Base-by-base conservation (phyloP, 441 rosid species). In the Gossypium laxum region DNA sequence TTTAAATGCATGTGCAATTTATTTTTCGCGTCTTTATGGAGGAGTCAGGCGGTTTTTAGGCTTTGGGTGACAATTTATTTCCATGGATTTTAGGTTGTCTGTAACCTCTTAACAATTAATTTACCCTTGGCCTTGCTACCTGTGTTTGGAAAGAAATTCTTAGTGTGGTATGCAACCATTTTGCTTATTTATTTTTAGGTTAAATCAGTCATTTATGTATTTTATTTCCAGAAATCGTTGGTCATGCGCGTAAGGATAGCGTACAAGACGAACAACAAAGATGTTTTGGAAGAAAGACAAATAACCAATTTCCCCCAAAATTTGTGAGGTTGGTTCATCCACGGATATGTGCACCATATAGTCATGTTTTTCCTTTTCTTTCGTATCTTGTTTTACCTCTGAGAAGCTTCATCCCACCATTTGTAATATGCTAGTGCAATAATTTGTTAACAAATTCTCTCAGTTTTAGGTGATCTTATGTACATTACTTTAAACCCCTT, bases 191-290 rank as follows among this genome's bases (percentile, higher is more conserved):
- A 12, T 14, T 55, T 55, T 21, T 55, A 55, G 19, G 52, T 11
- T 64, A 11, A 64, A 5, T 12, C 12, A 54, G 0, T 19, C 55
- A 54, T 54, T 7, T 54, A 54, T 54, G n/a, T 54, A 19, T 54
- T 54, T 45, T 61, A 30, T 75, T 83, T 75, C 28, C 92, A 94
- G 99, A 92, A 94, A 91, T 79, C 90, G 28, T 92, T 92, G 67
- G 87, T 95, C 78, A 91, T 95, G 98, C 92, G 98, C 51, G 76
- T 85, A 78, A 92, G 95, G 91, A 88, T 92, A 73, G 87, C 91
- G 24, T 94, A 89, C 86, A 92, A 92, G 82, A 55, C 79, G 81
- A 85, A 89, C 72, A 81, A 76, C 74, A 85, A 88, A 78, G 93
- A 87, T 81, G 78, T 82, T 67, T 77, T 92, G 83, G 98, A 94